phyloP scores from a whole-genome alignment of 345 rosid genomes.

The Heritiera littoralis region DNA sequence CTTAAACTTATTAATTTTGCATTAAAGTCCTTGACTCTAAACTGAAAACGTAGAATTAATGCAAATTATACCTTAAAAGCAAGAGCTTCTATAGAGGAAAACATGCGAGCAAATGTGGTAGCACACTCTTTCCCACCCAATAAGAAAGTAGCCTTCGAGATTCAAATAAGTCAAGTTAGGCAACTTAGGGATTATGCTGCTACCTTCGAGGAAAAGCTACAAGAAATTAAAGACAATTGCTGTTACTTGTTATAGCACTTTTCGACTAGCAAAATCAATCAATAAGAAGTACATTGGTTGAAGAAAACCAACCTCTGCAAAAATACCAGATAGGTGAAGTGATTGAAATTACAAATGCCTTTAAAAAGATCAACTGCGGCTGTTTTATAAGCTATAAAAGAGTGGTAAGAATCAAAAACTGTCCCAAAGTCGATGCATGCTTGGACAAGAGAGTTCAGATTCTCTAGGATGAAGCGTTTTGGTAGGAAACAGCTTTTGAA shows the following conservation, averaged over 20 bases:
- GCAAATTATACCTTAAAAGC: not conserved
- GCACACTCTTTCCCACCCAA: not conserved
- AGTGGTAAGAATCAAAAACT: not conserved
- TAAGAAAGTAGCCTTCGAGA: not conserved
- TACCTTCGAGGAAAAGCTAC: not conserved
- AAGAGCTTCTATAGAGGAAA: not conserved
- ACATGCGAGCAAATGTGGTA: not conserved
- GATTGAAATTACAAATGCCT: not conserved
- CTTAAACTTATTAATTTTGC: too few species aligned
- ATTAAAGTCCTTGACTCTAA: too few species aligned
- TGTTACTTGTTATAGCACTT: not conserved
- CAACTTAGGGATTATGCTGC: not conserved
- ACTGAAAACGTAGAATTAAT: not conserved
- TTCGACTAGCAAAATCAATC: not conserved
- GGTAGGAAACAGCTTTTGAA: not conserved
- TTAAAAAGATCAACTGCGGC: not conserved
- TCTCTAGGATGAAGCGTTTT: not conserved
- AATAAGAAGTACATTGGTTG: not conserved
- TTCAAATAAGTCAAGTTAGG: not conserved
- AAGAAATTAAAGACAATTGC: not conserved
- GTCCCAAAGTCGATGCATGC: not conserved
- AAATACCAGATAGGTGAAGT: not conserved
- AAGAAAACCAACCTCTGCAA: not conserved
- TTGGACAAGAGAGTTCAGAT: not conserved
- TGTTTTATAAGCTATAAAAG: too few species aligned